Evolutionary conservation across 2,329 filamentous ascomycete genomes (phyloP).

Genomic region (Pezicula carpinea): DNA sequence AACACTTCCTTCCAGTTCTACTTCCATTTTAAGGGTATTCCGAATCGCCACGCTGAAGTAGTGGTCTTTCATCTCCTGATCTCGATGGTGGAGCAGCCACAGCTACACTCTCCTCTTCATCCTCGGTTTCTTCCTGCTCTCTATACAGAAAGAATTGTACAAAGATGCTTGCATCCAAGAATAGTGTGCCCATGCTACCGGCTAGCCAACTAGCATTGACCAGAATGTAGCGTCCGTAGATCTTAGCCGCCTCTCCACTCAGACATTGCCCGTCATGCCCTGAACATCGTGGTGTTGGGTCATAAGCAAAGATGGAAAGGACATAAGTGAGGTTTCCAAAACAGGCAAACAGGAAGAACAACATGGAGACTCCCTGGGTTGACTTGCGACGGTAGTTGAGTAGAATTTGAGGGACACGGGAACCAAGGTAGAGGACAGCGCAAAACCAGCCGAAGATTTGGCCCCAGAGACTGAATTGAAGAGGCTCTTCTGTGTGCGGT

Average conservation of each 20-base stretch:
- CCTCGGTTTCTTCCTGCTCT: slow-evolving; percentile 9
- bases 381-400: slow-evolving; percentile 91
- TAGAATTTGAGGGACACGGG: slow-evolving; percentile 82
- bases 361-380: slow-evolving; percentile 86
- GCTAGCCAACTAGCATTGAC: slow-evolving; percentile 90
- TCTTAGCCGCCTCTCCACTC: slow-evolving; percentile 56
- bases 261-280: slow-evolving; percentile 43
- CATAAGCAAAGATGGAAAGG: slow-evolving; percentile 84
- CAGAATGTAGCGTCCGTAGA: slow-evolving; percentile 79
- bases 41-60: slow-evolving; percentile 19
- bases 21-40: background rate
- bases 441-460: slow-evolving; percentile 94
- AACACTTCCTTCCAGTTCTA: too few species aligned
- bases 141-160: slow-evolving; percentile 86
- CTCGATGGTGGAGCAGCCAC: background rate
- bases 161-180: slow-evolving; percentile 83
- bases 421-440: slow-evolving; percentile 82
- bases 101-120: slow-evolving; percentile 5
- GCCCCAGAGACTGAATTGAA: slow-evolving; percentile 70
- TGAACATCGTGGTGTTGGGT: slow-evolving; percentile 55
- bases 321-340: slow-evolving; percentile 94
- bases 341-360: slow-evolving; percentile 96
- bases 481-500: slow-evolving; percentile 38
- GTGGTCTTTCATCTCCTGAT: slow-evolving; percentile 13
- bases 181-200: slow-evolving; percentile 81